Conservation (phyloP, 345 rosid species). For the Salix viminalis region DNA sequence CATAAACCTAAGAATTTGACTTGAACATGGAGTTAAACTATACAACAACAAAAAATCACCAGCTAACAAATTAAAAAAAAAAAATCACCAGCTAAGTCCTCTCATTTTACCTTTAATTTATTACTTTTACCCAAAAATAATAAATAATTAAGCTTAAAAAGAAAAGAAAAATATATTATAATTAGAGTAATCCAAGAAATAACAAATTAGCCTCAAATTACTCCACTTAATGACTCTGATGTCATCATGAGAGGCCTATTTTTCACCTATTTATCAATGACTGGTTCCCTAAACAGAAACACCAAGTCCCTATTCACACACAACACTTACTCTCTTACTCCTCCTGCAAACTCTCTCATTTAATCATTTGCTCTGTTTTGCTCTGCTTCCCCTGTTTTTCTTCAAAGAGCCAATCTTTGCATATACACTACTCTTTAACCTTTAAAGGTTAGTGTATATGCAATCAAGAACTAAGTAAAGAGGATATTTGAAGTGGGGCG, state of each 20-base stretch:
- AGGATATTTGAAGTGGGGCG: neutral
- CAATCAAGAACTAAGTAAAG: neutral
- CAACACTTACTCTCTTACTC: neutral
- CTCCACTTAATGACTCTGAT: neutral
- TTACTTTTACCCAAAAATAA: neutral
- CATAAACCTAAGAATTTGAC: neutral
- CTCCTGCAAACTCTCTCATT: neutral
- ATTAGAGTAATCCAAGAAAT: neutral
- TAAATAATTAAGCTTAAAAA: neutral
- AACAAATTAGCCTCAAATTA: neutral
- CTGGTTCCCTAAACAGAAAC: neutral
- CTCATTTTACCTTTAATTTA: neutral
- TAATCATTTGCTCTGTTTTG: neutral
- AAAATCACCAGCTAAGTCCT: too few species aligned
- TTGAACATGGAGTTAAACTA: neutral
- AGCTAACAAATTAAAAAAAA: neutral
- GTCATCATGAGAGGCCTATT: slow-evolving; percentile 7
- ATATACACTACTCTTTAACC: neutral
- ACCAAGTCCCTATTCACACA: neutral
- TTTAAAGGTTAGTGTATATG: neutral
- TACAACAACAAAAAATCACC: neutral
- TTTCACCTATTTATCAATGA: neutral
- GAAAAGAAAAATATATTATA: too few species aligned
- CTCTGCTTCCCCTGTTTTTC: neutral
- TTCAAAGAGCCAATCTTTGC: neutral